phyloP scores from a whole-genome alignment of 2,329 filamentous ascomycete species.

The Amauroascus verrucosus region DNA sequence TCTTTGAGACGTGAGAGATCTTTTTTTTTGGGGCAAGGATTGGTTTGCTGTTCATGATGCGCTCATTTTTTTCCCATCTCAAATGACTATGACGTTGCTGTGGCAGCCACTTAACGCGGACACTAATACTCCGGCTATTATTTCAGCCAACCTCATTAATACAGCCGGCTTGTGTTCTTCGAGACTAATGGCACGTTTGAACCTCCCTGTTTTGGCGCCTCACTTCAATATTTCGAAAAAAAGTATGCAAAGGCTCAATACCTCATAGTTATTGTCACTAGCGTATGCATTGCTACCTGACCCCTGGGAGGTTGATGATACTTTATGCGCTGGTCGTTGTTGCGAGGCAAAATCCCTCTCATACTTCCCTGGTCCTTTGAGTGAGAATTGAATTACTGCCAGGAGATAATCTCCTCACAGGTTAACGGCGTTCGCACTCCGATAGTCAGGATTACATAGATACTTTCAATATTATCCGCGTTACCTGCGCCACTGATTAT shows the following conservation, averaged over 20 bases:
- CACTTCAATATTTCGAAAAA: neutral
- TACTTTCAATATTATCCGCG: too few relatives aligned
- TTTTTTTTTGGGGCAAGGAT: too few relatives aligned
- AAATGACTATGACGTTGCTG: neutral
- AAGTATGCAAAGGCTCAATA: too few relatives aligned
- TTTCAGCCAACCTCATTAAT: neutral
- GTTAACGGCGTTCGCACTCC: too few relatives aligned
- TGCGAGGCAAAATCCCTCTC: neutral
- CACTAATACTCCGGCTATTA: neutral
- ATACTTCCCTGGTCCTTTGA: neutral
- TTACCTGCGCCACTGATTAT: too few relatives aligned
- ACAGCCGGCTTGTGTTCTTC: neutral
- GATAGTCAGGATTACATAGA: too few relatives aligned
- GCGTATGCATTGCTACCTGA: constrained; percentile 5
- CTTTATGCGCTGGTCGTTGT: neutral
- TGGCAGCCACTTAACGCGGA: neutral
- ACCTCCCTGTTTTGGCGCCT: neutral
- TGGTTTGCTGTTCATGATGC: neutral
- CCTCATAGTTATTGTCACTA: neutral
- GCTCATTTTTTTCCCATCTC: neutral
- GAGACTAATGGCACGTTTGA: neutral
- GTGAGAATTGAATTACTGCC: neutral
- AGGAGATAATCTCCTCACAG: too few relatives aligned
- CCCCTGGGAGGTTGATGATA: neutral
- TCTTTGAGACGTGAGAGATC: too few relatives aligned